phyloP scores from a whole-genome alignment of 2,329 filamentous ascomycete genomes.

The Botrytis medusae region DNA sequence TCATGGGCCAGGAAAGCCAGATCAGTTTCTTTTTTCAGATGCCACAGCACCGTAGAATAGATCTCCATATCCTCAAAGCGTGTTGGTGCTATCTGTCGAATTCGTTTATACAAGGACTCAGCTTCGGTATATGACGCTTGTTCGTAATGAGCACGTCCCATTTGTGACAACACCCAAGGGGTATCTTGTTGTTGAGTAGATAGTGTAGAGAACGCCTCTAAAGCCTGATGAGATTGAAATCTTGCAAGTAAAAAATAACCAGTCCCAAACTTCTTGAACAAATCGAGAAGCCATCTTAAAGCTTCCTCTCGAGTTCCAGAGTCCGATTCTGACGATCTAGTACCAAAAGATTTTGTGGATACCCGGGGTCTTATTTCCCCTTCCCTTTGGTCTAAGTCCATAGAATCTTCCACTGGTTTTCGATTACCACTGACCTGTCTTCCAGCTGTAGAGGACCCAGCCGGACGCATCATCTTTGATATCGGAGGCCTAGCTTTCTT shows the following conservation, averaged over 20 bases:
- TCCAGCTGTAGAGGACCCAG: constrained; percentile 71
- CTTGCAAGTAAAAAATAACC: constrained; percentile 77
- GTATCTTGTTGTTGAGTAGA: constrained; percentile 79
- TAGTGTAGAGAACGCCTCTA: constrained; percentile 71
- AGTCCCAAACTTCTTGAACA: constrained; percentile 77
- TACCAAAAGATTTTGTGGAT: constrained; percentile 31
- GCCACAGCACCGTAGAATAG: constrained; percentile 99
- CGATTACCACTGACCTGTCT: constrained; percentile 88
- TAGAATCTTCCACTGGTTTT: constrained; percentile 68
- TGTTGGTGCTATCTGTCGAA: constrained; percentile 77
- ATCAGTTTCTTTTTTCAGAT: constrained; percentile 87
- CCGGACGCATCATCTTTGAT: constrained; percentile 63
- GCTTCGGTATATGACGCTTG: constrained; percentile 82
- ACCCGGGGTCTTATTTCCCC: constrained; percentile 37
- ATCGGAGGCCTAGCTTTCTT: constrained; percentile 80
- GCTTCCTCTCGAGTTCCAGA: constrained; percentile 70
- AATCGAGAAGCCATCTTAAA: constrained; percentile 72
- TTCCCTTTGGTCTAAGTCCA: constrained; percentile 71
- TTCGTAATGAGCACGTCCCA: constrained; percentile 90
- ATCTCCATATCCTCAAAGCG: constrained; percentile 95
- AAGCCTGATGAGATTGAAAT: constrained; percentile 75
- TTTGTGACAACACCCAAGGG: constrained; percentile 87
- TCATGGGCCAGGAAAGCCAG: constrained; percentile 91
- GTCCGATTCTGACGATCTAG: constrained; percentile 48
- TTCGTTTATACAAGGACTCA: constrained; percentile 78